These are phyloP conservation scores for Oryza meridionalis DNA, from an alignment of 176 grass and related monocot species.

Conservation along the genomic window DNA sequence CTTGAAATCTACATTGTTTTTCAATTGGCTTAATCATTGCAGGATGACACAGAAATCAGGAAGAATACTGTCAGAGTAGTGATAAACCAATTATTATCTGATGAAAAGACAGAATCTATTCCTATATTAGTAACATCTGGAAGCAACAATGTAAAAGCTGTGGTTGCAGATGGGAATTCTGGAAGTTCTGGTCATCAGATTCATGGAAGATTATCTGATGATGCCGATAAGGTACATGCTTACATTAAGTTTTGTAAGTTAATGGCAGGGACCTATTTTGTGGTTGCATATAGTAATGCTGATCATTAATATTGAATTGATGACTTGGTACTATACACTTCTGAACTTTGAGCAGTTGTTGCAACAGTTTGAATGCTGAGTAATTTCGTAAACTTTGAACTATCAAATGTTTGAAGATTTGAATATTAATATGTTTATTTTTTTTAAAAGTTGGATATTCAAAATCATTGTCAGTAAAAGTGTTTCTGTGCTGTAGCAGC, in stretches of 20 bases:
- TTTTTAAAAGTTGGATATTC: too few species aligned
- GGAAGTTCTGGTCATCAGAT: slow-evolving; percentile 24
- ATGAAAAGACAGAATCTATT: slow-evolving; percentile 32
- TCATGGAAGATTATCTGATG: not conserved
- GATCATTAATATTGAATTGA: not conserved
- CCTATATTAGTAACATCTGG: slow-evolving; percentile 17
- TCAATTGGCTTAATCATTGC: slow-evolving; percentile 13
- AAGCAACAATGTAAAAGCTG: slow-evolving; percentile 2
- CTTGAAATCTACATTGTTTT: slow-evolving; percentile 4
- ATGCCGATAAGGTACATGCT: slow-evolving; percentile 34
- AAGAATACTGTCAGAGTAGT: slow-evolving; percentile 33
- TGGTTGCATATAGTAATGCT: not conserved
- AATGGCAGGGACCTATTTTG: not conserved
- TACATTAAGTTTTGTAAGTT: not conserved
- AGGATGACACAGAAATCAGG: slow-evolving; percentile 33
- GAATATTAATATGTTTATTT: too few species aligned
- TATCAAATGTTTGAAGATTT: too few species aligned
- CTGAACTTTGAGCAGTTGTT: not conserved
- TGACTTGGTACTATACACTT: not conserved
- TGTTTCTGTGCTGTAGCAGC: not conserved
- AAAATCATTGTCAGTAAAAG: not conserved
- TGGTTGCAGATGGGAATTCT: slow-evolving; percentile 8
- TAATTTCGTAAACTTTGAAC: not conserved
- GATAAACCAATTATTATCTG: slow-evolving; percentile 20
- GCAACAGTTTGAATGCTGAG: not conserved